phyloP scores from a whole-genome alignment of 257 asterid genomes.

The Solanum etuberosum region DNA sequence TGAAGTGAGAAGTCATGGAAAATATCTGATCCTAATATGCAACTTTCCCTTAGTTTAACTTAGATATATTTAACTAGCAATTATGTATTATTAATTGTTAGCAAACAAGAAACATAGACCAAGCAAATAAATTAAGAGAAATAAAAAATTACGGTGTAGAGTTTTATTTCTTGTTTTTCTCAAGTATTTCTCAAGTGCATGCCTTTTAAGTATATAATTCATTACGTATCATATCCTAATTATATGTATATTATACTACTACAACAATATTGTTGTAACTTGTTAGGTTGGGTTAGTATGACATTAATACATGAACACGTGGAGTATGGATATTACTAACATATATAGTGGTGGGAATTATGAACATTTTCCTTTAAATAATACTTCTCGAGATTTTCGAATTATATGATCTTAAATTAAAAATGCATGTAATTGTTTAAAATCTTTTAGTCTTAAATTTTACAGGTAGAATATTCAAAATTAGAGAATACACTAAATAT shows the following conservation, averaged over 20 bases:
- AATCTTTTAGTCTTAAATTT: too few relatives aligned
- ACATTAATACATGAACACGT: not conserved
- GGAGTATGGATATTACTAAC: not conserved
- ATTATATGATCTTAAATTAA: too few relatives aligned
- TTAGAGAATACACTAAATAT: not conserved
- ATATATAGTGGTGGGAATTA: not conserved
- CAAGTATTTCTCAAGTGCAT: not conserved
- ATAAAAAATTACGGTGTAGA: not conserved
- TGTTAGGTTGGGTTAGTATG: not conserved
- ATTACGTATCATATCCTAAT: not conserved
- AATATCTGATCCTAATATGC: not conserved
- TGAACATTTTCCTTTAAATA: not conserved
- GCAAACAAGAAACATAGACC: not conserved
- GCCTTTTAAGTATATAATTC: too few relatives aligned
- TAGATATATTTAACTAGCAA: not conserved
- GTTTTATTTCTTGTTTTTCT: not conserved
- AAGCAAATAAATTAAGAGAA: not conserved
- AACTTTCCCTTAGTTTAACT: not conserved
- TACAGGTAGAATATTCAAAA: too few relatives aligned
- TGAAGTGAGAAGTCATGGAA: too few relatives aligned
- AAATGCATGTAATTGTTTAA: rapidly evolving
- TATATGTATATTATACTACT: too few relatives aligned
- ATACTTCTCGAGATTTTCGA: too few relatives aligned
- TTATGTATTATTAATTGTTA: not conserved
- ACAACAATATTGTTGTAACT: not conserved